Evolutionary conservation across 208 protist species (phyloP).

Genomic region (Histomonas meleagridis): DNA sequence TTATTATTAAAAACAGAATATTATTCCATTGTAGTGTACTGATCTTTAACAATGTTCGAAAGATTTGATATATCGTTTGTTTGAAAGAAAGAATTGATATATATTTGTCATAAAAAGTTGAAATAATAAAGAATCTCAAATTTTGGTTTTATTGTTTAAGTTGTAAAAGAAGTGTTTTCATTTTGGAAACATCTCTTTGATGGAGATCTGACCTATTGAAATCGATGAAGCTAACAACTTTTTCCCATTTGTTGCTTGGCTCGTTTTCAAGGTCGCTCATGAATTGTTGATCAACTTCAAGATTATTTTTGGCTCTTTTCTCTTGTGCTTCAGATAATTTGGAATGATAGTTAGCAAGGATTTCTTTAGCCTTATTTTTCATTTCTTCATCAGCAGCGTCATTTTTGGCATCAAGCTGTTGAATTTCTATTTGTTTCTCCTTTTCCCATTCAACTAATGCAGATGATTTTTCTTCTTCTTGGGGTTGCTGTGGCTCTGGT

Average conservation of each 20-base stretch:
- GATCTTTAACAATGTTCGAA: no score
- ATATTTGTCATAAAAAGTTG: no score
- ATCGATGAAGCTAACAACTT: not conserved
- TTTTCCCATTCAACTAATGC: not conserved
- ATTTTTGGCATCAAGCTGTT: not conserved
- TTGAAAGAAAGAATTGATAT: no score
- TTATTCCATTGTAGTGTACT: no score
- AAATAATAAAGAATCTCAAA: no score
- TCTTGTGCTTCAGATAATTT: not conserved
- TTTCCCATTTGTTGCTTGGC: not conserved
- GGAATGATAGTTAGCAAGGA: not conserved
- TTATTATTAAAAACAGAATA: no score
- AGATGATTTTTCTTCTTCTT: not conserved
- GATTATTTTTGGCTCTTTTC: not conserved
- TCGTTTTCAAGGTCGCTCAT: not conserved
- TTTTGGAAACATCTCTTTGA: not conserved
- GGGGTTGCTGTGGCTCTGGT: not conserved
- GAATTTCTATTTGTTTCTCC: not conserved
- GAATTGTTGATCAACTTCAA: not conserved
- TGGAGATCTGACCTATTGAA: conserved; percentile 20
- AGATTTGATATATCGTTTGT: no score
- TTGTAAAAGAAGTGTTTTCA: conserved; percentile 11
- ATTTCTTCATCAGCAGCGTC: not conserved
- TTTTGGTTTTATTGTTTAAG: conserved; percentile 36
- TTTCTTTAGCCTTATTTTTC: not conserved